These are phyloP conservation scores for Phaeodactylum tricornutum DNA, from an alignment of 108 stramenopile genomes.

Conservation along the genomic window DNA sequence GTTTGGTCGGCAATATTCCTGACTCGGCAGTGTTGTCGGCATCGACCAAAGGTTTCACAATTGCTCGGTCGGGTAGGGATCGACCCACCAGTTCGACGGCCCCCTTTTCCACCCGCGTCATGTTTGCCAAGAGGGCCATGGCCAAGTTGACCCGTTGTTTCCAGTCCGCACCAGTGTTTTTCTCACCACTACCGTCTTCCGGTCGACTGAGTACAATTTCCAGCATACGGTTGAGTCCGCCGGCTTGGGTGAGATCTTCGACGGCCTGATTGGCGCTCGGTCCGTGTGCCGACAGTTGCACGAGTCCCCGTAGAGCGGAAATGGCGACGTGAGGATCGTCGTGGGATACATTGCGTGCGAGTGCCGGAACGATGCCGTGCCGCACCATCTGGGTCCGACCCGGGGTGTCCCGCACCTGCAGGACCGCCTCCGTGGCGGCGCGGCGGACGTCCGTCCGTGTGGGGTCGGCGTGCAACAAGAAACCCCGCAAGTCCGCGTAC, in stretches of 20 bases:
- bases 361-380: not conserved
- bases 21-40: not conserved
- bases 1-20: conserved; percentile 21
- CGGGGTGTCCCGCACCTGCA: conserved; percentile 16
- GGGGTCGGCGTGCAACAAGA: conserved; percentile 22
- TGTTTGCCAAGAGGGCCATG: conserved; percentile 65
- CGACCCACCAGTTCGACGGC: conserved; percentile 62
- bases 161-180: conserved; percentile 12
- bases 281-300: conserved; percentile 17
- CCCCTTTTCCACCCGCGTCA: conserved; percentile 61
- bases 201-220: conserved; percentile 47
- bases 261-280: conserved; percentile 32
- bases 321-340: not conserved
- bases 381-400: not conserved
- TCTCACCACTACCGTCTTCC: not conserved
- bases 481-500: conserved; percentile 28
- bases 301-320: conserved; percentile 20
- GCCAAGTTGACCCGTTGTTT: conserved; percentile 50
- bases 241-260: conserved; percentile 33
- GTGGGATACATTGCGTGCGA: not conserved
- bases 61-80: conserved; percentile 64
- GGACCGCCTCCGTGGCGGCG: conserved; percentile 34
- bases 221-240: conserved; percentile 38
- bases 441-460: conserved; percentile 26
- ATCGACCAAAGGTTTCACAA: conserved; percentile 20